Base-by-base conservation (phyloP, 176 grass and related monocot species). In the Puccinellia tenuiflora region DNA sequence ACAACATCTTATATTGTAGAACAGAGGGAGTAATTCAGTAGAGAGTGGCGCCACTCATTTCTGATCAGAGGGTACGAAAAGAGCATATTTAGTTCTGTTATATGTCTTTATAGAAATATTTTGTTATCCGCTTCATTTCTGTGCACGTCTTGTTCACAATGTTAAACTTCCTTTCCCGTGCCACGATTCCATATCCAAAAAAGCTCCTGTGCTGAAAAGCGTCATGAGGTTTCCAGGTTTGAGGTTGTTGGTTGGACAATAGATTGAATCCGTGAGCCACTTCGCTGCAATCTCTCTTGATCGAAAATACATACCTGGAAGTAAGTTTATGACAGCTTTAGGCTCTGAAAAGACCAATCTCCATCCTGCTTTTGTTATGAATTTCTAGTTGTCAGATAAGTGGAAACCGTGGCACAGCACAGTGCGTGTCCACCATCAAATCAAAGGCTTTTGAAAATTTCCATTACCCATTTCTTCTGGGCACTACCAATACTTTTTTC, bases 121-220 rank as follows among this genome's bases (percentile, higher is more conserved):
- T 85, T 18, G 37, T 76, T 22, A 53, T 30, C 17, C 38, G 7
- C n/a, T 68, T 62, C 39, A 53, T 31, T 40, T 81, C 67, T 31
- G 3, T 55, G 25, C 31, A 65, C 51, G 7, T 78, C 0, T 88
- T 84, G 20, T 82, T 74, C 25, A 81, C 76, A 24, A 26, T 68
- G 46, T 53, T 22, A 61, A 45, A 68, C 43, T 78, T 91, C 51
- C 78, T 28, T 89, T 89, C 40, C 63, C 51, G 91, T 84, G 84
- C 77, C 46, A 71, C 60, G 40, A 45, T 38, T 79, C 34, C 43
- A 83, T 60, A 83, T 86, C 66, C 59, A 77, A 70, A 77, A 70
- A 88, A 81, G 57, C 59, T 76, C 40, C 43, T 24, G 37, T 85
- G 12, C 56, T 93, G 29, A 96, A 85, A 35, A 66, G 47, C 57